Evolutionary conservation across 345 rosid genomes (phyloP).

Genomic region (Aquilaria sinensis): DNA sequence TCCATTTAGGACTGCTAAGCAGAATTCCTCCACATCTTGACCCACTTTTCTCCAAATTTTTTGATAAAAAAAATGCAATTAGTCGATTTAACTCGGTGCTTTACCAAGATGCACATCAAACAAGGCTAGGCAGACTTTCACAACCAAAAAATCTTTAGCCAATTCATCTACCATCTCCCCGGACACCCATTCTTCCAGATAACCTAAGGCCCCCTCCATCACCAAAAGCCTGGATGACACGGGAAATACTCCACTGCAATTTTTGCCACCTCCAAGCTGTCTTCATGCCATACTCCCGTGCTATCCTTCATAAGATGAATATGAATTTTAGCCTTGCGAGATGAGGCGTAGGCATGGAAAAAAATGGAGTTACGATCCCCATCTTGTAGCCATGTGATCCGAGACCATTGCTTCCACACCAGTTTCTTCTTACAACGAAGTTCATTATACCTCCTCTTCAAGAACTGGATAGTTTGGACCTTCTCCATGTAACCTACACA

Average conservation of each 20-base stretch:
- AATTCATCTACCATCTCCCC: neutral
- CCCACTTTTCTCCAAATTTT: too few species aligned
- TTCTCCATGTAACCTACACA: neutral
- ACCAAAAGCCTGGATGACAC: neutral
- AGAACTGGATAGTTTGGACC: neutral
- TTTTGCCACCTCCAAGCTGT: neutral
- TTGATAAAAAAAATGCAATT: too few species aligned
- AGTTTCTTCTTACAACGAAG: neutral
- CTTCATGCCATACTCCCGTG: neutral
- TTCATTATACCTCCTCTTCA: neutral
- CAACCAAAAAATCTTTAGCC: too few species aligned
- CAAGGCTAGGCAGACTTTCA: too few species aligned
- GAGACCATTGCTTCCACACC: neutral
- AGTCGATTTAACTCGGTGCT: too few species aligned
- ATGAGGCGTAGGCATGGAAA: neutral
- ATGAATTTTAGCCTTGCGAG: neutral
- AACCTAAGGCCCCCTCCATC: neutral
- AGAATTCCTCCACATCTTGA: too few species aligned
- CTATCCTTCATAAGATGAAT: neutral
- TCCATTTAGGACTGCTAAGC: too few species aligned
- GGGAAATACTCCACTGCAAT: too few species aligned
- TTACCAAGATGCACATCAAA: too few species aligned
- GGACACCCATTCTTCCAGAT: neutral
- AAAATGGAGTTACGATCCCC: neutral
- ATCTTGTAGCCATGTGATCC: neutral